Percentiles rank a stretch among this genome's conserved stretches.
These are phyloP conservation scores for Daldinia sp. DNA, from an alignment of 2,329 filamentous ascomycete species.

Conservation along the genomic window DNA sequence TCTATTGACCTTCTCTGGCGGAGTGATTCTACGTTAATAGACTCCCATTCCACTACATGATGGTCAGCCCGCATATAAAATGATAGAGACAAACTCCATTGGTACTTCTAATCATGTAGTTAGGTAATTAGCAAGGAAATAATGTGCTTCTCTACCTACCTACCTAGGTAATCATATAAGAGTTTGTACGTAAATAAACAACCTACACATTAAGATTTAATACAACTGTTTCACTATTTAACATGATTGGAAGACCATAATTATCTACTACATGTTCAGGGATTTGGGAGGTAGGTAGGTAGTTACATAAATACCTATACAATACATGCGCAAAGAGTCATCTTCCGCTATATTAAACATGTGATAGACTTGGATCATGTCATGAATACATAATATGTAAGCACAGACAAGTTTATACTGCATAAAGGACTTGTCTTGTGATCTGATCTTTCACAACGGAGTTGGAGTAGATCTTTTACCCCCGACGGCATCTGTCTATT, in stretches of 20 bases:
- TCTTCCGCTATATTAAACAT: neutral
- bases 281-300: too few relatives aligned
- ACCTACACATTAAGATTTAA: too few relatives aligned
- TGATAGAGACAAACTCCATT: too few relatives aligned
- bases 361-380: neutral
- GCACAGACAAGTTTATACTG: neutral
- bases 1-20: neutral
- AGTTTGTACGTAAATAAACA: too few relatives aligned
- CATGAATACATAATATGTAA: neutral
- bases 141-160: too few relatives aligned
- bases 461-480: constrained; percentile 8
- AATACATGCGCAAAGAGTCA: neutral
- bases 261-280: too few relatives aligned
- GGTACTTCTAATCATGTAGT: too few relatives aligned
- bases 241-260: too few relatives aligned
- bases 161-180: too few relatives aligned
- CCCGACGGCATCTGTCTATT: constrained; percentile 2
- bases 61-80: neutral
- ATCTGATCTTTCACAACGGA: constrained; percentile 12
- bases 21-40: too few relatives aligned
- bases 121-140: too few relatives aligned
- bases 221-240: too few relatives aligned
- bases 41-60: neutral
- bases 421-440: neutral
- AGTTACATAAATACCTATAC: neutral